Evolutionary conservation across 2,329 filamentous ascomycete genomes (phyloP).

Genomic region (Neobulgaria alba): DNA sequence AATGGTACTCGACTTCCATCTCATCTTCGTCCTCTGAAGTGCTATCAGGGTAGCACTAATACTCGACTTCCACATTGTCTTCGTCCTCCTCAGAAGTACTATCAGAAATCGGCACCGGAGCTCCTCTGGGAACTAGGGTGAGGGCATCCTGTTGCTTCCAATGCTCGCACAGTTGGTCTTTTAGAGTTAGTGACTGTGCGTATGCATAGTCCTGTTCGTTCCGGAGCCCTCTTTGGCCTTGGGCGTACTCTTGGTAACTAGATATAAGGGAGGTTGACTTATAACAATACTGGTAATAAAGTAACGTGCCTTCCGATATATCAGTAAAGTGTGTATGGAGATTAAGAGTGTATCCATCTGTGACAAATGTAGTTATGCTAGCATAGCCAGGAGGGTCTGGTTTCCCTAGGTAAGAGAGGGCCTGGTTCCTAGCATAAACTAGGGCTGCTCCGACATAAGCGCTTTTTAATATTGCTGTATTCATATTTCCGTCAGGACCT

Average conservation of each 20-base stretch:
- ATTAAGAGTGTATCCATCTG: not conserved
- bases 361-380: not conserved
- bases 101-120: no score
- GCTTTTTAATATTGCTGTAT: not conserved
- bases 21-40: no score
- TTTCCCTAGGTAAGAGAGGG: not conserved
- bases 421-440: not conserved
- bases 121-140: no score
- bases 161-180: not conserved
- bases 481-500: constrained; percentile 33
- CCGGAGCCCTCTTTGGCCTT: not conserved
- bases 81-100: no score
- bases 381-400: not conserved
- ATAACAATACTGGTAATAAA: not conserved
- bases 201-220: not conserved
- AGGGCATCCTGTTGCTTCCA: constrained; percentile 2
- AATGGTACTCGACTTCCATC: no score
- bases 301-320: not conserved
- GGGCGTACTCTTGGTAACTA: not conserved
- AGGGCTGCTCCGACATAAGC: not conserved
- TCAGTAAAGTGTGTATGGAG: not conserved
- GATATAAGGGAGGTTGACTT: not conserved
- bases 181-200: not conserved
- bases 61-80: no score
- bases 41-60: no score